Evolutionary conservation across 257 asterid genomes (phyloP).

Genomic region (Solanum arcanum): DNA sequence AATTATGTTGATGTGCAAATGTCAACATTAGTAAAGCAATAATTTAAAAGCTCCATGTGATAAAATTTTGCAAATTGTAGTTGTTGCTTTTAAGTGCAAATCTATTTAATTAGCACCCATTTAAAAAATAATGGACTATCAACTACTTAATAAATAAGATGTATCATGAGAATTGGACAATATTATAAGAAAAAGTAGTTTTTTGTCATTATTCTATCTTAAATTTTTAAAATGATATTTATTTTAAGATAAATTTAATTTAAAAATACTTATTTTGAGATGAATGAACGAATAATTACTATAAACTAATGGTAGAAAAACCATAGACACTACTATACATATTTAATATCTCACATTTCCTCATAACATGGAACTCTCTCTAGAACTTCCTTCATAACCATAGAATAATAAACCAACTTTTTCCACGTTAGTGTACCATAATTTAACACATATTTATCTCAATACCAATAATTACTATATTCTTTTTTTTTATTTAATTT

Average conservation of each 20-base stretch:
- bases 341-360: not conserved
- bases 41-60: not conserved
- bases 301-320: not conserved
- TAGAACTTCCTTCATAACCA: slow-evolving; percentile 1
- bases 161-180: too few species aligned
- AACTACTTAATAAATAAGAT: too few species aligned
- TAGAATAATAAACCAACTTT: not conserved
- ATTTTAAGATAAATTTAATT: too few species aligned
- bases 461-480: not conserved
- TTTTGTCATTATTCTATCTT: too few species aligned
- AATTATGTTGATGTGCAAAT: not conserved
- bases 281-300: too few species aligned
- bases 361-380: slow-evolving; percentile 6
- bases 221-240: too few species aligned
- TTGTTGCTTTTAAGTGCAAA: not conserved
- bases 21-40: not conserved
- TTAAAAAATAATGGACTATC: too few species aligned
- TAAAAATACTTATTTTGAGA: accelerated
- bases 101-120: not conserved
- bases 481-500: not conserved
- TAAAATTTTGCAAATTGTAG: not conserved
- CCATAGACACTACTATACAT: not conserved
- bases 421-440: slow-evolving; percentile 3
- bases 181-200: too few species aligned
- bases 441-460: not conserved